Evolutionary conservation across 441 rosid species (phyloP).

Genomic region (Gossypium lobatum): DNA sequence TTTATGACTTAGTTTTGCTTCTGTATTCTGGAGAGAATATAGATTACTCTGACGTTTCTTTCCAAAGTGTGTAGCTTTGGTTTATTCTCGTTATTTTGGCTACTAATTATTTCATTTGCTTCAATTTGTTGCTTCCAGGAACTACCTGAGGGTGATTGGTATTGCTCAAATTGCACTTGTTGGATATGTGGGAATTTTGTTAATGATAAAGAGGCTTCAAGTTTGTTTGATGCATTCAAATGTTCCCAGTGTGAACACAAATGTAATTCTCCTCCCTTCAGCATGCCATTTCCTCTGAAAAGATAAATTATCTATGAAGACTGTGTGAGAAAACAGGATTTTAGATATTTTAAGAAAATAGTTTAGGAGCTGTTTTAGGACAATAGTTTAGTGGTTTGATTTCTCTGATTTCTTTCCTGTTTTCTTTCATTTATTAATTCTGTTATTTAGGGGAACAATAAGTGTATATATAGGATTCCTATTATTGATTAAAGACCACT

Average conservation of each 20-base stretch:
- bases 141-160: constrained; percentile 91
- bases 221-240: constrained; percentile 43
- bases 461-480: not conserved
- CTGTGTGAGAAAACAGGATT: not conserved
- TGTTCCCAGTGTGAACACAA: constrained; percentile 89
- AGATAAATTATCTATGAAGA: constrained; percentile 12
- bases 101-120: constrained; percentile 2
- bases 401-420: not conserved
- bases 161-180: constrained; percentile 89
- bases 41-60: not conserved
- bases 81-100: not conserved
- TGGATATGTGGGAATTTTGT: constrained; percentile 70
- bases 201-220: constrained; percentile 38
- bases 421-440: not conserved
- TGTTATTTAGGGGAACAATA: not conserved
- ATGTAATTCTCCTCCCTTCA: constrained; percentile 44
- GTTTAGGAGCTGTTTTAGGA: not conserved
- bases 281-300: not conserved
- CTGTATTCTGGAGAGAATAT: not conserved
- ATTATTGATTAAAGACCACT: not conserved
- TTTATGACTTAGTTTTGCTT: constrained; percentile 1
- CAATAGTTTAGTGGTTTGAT: not conserved
- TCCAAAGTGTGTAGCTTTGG: not conserved
- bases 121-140: constrained; percentile 40
- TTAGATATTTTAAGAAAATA: not conserved